Percentiles rank a stretch among this genome's conserved stretches.
These are phyloP conservation scores for Eimeria acervulina DNA, from an alignment of 169 alveolate species.

Conservation along the genomic window DNA sequence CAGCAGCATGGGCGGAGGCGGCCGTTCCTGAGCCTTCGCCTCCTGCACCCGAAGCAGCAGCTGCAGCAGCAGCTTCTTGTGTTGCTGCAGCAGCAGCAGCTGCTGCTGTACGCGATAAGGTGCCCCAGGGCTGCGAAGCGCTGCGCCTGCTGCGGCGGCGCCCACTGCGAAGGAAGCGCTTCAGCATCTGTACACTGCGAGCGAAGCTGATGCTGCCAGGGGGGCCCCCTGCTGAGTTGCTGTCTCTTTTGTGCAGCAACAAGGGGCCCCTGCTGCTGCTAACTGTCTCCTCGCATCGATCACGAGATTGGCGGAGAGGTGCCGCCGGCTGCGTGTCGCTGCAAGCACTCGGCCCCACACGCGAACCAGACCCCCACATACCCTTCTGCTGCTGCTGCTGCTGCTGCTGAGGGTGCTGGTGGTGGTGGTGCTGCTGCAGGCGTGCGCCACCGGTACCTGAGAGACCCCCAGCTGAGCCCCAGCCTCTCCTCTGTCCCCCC, in stretches of 20 bases:
- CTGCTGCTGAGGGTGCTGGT: not conserved
- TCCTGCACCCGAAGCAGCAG: not conserved
- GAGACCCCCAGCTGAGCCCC: not conserved
- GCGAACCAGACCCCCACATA: not conserved
- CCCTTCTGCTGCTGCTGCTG: constrained; percentile 10
- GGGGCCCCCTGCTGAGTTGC: not conserved
- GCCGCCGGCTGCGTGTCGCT: no score
- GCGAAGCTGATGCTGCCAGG: constrained; percentile 3
- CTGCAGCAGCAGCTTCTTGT: constrained; percentile 4
- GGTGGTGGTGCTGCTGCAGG: constrained; percentile 24
- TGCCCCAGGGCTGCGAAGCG: constrained; percentile 46
- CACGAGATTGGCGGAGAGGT: no score
- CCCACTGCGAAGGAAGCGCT: constrained; percentile 19
- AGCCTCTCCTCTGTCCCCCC: not conserved
- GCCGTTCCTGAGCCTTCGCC: no score
- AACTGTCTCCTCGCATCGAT: no score
- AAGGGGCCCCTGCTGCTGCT: no score
- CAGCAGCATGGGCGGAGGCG: no score
- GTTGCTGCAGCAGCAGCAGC: constrained; percentile 46
- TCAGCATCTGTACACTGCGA: constrained; percentile 21
- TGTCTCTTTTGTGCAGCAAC: no score
- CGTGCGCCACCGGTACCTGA: not conserved
- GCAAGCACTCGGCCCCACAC: not conserved
- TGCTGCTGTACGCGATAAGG: not conserved
- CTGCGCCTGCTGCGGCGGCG: constrained; percentile 35